Base-by-base conservation (phyloP, 352 stramenopile genomes). In the Aphanomyces astaci region DNA sequence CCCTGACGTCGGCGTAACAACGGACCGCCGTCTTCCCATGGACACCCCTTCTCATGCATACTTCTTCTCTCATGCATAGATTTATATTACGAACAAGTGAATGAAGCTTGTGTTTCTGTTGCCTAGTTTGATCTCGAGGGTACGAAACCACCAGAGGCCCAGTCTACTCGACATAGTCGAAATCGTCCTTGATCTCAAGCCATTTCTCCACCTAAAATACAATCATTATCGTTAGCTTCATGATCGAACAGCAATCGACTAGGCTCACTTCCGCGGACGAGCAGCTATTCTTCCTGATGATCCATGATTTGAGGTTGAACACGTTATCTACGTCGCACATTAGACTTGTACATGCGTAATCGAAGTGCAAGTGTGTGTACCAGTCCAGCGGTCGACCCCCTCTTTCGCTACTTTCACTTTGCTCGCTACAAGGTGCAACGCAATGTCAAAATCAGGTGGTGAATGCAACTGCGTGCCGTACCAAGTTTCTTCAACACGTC, bases 141-240 rank as follows among this genome's bases (percentile, higher is more conserved):
- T n/a, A n/a, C n/a, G n/a, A n/a, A n/a, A n/a, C n/a, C n/a, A n/a
- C n/a, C n/a, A n/a, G n/a, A n/a, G n/a, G n/a, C n/a, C n/a, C n/a
- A 43, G 7, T 43, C 78, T 60, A 89, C 71, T 90, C 85, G 24
- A 94, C 69, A 54, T 94, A 94, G 74, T 94, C 86, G 54, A 94
- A 94, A 64, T 94, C 84, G 64, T 94, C 86, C 49, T 91, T 86
- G 56, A 94, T 86, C 4, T 78, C 84, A 9, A 94, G 82, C 86
- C 84, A 92, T 70, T 94, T 94, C 72, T 94, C 82, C 30, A 89
- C 81, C 82, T 90, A 63, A 13, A 2, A 7, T 7, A n/a, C 9
- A 63, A 63, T 27, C 19, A 15, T 53, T n/a, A 11, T n/a, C n/a
- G n/a, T n/a, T n/a, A n/a, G n/a, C n/a, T n/a, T n/a, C 51, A 4